Base-by-base conservation (phyloP, 768 basidiomycete genomes). In the Lyophyllum semitale region DNA sequence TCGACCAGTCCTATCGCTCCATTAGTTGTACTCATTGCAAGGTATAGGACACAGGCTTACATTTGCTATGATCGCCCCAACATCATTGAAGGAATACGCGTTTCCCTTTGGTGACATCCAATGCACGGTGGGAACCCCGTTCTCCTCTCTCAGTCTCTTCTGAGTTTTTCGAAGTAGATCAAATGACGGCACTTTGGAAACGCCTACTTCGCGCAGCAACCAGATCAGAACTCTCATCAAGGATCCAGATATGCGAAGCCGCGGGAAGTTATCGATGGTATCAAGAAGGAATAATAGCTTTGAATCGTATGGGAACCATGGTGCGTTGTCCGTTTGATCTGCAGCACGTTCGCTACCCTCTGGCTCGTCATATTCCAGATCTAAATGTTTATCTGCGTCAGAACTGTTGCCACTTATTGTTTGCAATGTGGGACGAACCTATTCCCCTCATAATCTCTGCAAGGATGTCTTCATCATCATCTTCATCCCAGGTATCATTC, bases 201-300 rank as follows among this genome's bases (percentile, higher is more conserved):
- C 69, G 8, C 67, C 68, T 13, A 59, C 49, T 37, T 67, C 64
- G 6, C 61, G 35, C 26, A 73, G 60, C 8, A 70, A 48, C 68
- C 70, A 74, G 11, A 75, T 51, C 12, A 75, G 56, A 11, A 71
- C 52, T 26, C 63, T 68, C 59, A 75, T 60, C 20, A 71, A 55
- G 1, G 60, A 55, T 1, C 53, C 43, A 1, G 73, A 73, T 3
- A 75, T 55, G 11, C 63, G 66, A 17, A 72, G 61, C 0, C 69
- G 52, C 0, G 69, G 71, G 4, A 75, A 54, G 45, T 69, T 74
- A 51, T 74, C 67, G 11, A 73, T 52, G 2, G 61, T 59, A 41
- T 75, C 68, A 8, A 73, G 62, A 17, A 70, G 51, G 46, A 68
- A 67, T 12, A 57, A 13, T 17, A 47, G 33, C 29, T 57, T 57